Conservation (phyloP, 768 basidiomycete genomes). For the Leccinum longicurvipes region DNA sequence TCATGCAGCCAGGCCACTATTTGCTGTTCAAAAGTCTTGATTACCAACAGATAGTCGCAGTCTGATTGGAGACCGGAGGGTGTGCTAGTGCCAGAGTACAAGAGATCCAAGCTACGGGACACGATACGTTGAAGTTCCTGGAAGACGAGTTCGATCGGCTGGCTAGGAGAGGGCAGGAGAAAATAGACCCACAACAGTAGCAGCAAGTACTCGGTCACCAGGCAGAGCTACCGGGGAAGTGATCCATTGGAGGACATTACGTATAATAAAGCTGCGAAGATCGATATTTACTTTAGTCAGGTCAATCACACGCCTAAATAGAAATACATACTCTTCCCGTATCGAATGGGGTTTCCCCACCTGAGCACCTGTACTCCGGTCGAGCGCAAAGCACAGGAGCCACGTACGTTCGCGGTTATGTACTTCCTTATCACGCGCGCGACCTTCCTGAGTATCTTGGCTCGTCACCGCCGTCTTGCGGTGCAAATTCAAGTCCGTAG, state of each 20-base stretch:
- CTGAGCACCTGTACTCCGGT: conserved; percentile 88
- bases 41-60: conserved; percentile 80
- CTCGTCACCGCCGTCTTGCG: conserved; percentile 66
- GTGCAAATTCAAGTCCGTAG: conserved; percentile 92
- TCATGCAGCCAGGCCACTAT: conserved; percentile 61
- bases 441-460: conserved; percentile 74
- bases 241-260: conserved; percentile 76
- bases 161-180: neutral
- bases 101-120: conserved; percentile 82
- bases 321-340: conserved; percentile 78
- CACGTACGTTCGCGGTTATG: conserved; percentile 95
- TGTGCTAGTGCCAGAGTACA: conserved; percentile 80
- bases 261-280: conserved; percentile 71
- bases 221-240: conserved; percentile 59
- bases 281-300: neutral
- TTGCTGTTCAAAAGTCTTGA: conserved; percentile 83
- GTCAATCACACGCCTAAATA: neutral
- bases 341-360: conserved; percentile 96
- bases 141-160: conserved; percentile 1
- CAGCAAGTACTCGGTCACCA: conserved; percentile 66
- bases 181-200: conserved; percentile 60
- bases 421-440: conserved; percentile 76
- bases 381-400: conserved; percentile 83
- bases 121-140: conserved; percentile 88
- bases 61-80: conserved; percentile 80